phyloP scores from a whole-genome alignment of 441 rosid species.

The Viola pubescens region DNA sequence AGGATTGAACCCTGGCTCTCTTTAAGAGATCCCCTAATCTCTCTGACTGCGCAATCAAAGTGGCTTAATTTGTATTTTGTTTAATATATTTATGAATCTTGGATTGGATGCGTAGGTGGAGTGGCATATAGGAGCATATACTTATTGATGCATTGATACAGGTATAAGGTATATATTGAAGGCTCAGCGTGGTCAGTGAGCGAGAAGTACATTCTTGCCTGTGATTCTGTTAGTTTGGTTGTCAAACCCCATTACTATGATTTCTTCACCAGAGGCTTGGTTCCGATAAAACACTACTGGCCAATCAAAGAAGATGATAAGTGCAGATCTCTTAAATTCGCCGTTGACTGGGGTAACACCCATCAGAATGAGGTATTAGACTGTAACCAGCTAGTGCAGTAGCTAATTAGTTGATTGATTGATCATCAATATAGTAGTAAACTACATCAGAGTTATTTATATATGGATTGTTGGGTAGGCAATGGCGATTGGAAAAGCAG shows the following conservation, averaged over 20 bases:
- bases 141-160: conserved; percentile 11
- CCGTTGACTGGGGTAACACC: conserved; percentile 82
- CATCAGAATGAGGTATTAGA: conserved; percentile 45
- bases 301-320: conserved; percentile 55
- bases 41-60: not conserved
- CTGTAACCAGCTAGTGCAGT: too few species aligned
- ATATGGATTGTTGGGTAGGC: conserved; percentile 39
- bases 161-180: conserved; percentile 84
- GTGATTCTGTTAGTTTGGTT: conserved; percentile 61
- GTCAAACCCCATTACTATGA: conserved; percentile 66
- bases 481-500: conserved; percentile 51
- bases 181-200: conserved; percentile 95
- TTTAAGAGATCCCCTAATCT: not conserved
- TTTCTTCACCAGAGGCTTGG: conserved; percentile 72
- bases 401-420: too few species aligned
- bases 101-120: not conserved
- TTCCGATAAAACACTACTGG: conserved; percentile 75
- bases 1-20: not conserved
- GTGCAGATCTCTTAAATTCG: conserved; percentile 74
- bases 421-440: too few species aligned
- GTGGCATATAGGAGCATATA: not conserved
- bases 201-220: conserved; percentile 82
- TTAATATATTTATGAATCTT: not conserved
- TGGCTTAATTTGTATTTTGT: not conserved
- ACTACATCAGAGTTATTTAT: not conserved